Evolutionary conservation across 2,329 filamentous ascomycete species (phyloP).

Genomic region (Botrytis elliptica): DNA sequence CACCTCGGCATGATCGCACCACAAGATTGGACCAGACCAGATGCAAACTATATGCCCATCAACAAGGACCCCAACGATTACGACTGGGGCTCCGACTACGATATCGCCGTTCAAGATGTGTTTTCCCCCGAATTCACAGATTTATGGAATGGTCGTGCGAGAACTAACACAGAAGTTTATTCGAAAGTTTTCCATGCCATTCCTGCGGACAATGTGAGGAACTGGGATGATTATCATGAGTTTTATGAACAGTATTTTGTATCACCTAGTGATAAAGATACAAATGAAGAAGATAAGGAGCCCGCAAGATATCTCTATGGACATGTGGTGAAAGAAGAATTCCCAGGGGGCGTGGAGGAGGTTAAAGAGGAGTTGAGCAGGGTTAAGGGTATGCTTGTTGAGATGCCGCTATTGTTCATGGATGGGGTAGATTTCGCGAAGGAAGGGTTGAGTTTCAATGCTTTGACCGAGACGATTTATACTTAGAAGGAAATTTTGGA

Average conservation of each 20-base stretch:
- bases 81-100: conserved; percentile 66
- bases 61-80: conserved; percentile 68
- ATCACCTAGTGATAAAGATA: conserved; percentile 48
- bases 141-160: conserved; percentile 72
- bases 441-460: conserved; percentile 71
- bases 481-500: conserved; percentile 43
- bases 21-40: conserved; percentile 65
- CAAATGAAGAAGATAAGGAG: conserved; percentile 41
- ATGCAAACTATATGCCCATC: conserved; percentile 76
- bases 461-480: conserved; percentile 70
- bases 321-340: conserved; percentile 80
- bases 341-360: conserved; percentile 69
- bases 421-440: conserved; percentile 82
- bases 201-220: conserved; percentile 65
- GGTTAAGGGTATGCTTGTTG: conserved; percentile 70
- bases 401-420: conserved; percentile 90
- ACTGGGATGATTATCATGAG: conserved; percentile 70
- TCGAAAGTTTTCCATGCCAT: conserved; percentile 78
- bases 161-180: conserved; percentile 77
- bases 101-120: conserved; percentile 72
- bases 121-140: conserved; percentile 65
- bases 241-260: conserved; percentile 70
- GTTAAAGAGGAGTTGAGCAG: conserved; percentile 68
- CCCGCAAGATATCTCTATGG: conserved; percentile 73
- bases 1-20: conserved; percentile 81